Evolutionary conservation across 441 rosid genomes (phyloP), one percentile per base, ranked within the genome.

Genomic region (Metrosideros polymorpha): DNA sequence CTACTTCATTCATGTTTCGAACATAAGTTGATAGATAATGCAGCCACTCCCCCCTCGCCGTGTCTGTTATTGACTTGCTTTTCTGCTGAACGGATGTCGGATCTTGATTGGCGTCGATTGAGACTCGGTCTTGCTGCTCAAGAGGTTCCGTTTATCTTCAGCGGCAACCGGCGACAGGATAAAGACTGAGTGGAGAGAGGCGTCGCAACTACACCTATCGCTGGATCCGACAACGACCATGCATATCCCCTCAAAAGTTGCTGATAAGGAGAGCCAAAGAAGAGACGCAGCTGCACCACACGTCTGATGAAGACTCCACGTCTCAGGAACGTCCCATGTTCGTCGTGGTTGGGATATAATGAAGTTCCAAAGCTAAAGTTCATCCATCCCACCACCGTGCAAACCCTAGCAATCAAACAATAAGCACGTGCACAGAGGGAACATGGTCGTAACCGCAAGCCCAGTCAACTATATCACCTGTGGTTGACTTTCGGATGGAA

Each of bases 181-280:
- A 9, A 13, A 54, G 13, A 24, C 6, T 25, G n/a, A 4, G n/a
- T 9, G 57, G 57, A 9, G 61, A 55, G 14, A 25, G 61, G 29
- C 2, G 14, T 25, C 6, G 61, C 47, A 0, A 32, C 13, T 13
- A 32, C 4, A 19, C 22, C 42, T 39, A 9, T 66, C 77, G 4
- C 13, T 35, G 27, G 15, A 35, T 4, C 1, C 25, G 77, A 19
- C 0, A 25, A 13, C 8, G 47, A 19, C 79, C 79, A n/a, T 22
- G 22, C 27, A 1, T 22, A 0, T 9, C n/a, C 0, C n/a, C 79
- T 27, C 3, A 8, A 1, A 32, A n/a, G 27, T 35, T 9, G 77
- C 77, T 66, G 77, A 19, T 35, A 35, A 35, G 77, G 0, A 27
- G 45, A 66, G 35, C 77, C 79, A 22, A 25, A 39, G 47, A 39